These are phyloP conservation scores for Somion occarium DNA, from an alignment of 1,284 basidiomycete species.

Conservation along the genomic window DNA sequence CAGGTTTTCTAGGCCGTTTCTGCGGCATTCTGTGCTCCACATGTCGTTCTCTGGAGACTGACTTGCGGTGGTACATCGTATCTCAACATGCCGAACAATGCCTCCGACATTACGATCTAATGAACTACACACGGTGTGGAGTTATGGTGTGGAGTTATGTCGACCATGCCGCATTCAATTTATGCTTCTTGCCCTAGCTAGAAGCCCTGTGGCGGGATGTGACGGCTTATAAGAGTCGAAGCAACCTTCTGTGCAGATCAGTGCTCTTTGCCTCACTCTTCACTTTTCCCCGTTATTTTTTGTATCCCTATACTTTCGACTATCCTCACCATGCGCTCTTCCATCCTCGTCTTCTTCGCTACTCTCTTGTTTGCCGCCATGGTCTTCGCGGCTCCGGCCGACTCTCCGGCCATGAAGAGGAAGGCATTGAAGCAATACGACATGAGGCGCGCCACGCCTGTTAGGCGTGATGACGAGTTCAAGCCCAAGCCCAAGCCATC, in stretches of 20 bases:
- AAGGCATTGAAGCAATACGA: constrained; percentile 32
- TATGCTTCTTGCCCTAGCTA: background rate
- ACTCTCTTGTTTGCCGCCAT: constrained; percentile 19
- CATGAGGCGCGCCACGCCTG: constrained; percentile 26
- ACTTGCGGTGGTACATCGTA: background rate
- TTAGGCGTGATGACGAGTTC: constrained; percentile 12
- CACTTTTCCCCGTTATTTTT: background rate
- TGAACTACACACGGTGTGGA: no score
- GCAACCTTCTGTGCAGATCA: background rate
- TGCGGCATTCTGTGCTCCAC: no score
- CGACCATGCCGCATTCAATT: no score
- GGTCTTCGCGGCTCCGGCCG: constrained; percentile 15
- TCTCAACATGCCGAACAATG: background rate
- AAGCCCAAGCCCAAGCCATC: constrained; percentile 15
- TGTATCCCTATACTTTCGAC: background rate
- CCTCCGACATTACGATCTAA: background rate
- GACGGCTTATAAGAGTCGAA: background rate
- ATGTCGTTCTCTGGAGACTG: no score
- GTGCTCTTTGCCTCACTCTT: background rate
- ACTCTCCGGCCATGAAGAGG: background rate
- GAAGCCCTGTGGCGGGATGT: background rate
- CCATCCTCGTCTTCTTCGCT: constrained; percentile 18
- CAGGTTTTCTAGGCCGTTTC: no score
- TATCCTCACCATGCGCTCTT: constrained; percentile 1
- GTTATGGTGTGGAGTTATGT: background rate